These are phyloP conservation scores for Albugo candida DNA, from an alignment of 352 stramenopile species.

Conservation along the genomic window DNA sequence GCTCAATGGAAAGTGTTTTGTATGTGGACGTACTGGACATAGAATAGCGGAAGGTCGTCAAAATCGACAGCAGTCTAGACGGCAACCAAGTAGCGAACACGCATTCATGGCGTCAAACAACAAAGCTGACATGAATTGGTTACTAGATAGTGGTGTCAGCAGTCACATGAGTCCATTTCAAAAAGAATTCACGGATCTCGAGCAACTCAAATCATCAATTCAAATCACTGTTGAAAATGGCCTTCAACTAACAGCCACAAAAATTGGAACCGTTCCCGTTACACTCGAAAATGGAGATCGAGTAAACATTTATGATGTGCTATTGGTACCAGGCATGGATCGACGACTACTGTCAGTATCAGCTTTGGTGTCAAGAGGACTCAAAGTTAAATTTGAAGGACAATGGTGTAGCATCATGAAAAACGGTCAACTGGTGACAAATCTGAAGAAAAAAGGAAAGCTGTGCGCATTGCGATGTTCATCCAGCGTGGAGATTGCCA, in stretches of 20 bases:
- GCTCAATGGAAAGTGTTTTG: neutral
- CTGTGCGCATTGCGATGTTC: no score
- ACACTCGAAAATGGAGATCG: neutral
- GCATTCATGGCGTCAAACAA: neutral
- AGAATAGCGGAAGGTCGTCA: neutral
- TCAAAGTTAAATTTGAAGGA: no score
- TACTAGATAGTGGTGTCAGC: slow-evolving; percentile 11
- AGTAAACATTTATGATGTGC: slow-evolving; percentile 9
- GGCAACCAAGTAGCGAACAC: neutral
- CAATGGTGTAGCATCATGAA: no score
- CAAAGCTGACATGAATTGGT: neutral
- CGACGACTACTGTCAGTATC: slow-evolving; percentile 7
- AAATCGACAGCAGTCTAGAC: neutral
- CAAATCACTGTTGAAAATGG: slow-evolving; percentile 6
- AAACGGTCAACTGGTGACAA: no score
- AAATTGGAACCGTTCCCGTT: slow-evolving; percentile 4
- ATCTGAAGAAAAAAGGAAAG: no score
- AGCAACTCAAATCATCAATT: neutral
- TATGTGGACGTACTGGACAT: neutral
- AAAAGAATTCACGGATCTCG: slow-evolving; percentile 2
- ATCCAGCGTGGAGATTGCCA: no score
- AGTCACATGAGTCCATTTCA: slow-evolving; percentile 11
- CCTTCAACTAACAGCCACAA: slow-evolving; percentile 4
- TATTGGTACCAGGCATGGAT: slow-evolving; percentile 8
- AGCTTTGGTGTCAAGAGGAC: no score